Evolutionary conservation across 495 filamentous ascomycete genomes (phyloP), one percentile per base, ranked within the genome.

Genomic region (Podospora fimiseda): DNA sequence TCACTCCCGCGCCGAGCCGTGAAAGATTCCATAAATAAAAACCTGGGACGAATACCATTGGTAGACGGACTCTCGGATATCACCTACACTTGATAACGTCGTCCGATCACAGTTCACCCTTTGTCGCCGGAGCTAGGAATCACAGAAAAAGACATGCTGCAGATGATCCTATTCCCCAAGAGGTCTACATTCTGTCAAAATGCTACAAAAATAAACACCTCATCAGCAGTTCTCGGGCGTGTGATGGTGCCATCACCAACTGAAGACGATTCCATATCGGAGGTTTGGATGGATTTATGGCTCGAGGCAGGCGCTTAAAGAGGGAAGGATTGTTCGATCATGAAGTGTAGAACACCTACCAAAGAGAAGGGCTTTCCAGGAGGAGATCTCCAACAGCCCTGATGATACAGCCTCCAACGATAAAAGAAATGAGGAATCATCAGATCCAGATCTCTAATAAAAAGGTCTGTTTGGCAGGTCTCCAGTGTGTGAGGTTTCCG

Each of bases 1-100:
- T 1, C 3, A 18, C 43, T 45, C 43, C 43, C 43, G 39, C 20
- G 43, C 43, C 43, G 14, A 45, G 20, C 20, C 18, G 11, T 27
- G 44, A 18, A 47, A 14, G 23, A 33, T 22, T 16, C 44, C 44
- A 47, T 27, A 47, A 47, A 36, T 47, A 47, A 33, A 44, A 5
- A 11, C 42, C 6, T 27, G 24, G 8, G 22, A 47, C 15, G 21
- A 24, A n/a, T 23, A 47, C 23, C 21, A 33, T 27, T 47, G 44
- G 23, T 15, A 33, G 44, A 15, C 44, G 14, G 23, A 23, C 20
- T 33, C 5, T 18, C 44, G 23, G 39, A 8, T 8, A 37, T 37
- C 33, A 37, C 33, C n/a, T 37, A 14, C 8, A 37, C 33, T 45
- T 23, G 43, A 8, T 13, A 30, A 18, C 23, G 23, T 33, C 44